Evolutionary conservation across 768 basidiomycete genomes (phyloP).

Genomic region (Tricholoma flavovirens): DNA sequence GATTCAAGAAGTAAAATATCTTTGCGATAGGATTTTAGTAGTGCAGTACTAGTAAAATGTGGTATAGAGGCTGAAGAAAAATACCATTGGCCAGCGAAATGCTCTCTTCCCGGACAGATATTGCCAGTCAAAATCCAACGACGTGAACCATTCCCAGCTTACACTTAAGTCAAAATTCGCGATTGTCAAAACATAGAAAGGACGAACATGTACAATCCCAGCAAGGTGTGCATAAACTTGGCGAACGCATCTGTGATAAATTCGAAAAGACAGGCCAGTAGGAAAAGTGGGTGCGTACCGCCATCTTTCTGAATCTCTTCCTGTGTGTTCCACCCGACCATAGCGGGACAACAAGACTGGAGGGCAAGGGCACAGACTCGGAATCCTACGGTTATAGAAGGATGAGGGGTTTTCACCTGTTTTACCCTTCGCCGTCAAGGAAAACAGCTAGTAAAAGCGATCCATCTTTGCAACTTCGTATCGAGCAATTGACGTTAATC

Average conservation of each 20-base stretch:
- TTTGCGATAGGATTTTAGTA: constrained; percentile 17
- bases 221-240: constrained; percentile 54
- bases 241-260: constrained; percentile 35
- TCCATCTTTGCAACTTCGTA: background rate
- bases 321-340: constrained; percentile 56
- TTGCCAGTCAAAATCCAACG: constrained; percentile 60
- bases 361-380: background rate
- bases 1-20: constrained; percentile 66
- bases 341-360: constrained; percentile 19
- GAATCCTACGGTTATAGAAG: constrained; percentile 13
- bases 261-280: background rate
- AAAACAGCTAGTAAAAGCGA: background rate
- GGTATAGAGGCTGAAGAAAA: constrained; percentile 4
- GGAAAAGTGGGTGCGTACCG: constrained; percentile 26
- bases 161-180: constrained; percentile 6
- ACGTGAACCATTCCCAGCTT: constrained; percentile 66
- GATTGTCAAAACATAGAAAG: background rate
- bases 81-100: constrained; percentile 67
- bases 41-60: background rate
- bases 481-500: background rate
- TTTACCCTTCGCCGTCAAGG: background rate
- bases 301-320: constrained; percentile 42
- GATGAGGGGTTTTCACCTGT: constrained; percentile 7
- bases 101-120: constrained; percentile 48
- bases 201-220: constrained; percentile 56